phyloP scores from a whole-genome alignment of 352 stramenopile species.

The Phytophthora syringae region DNA sequence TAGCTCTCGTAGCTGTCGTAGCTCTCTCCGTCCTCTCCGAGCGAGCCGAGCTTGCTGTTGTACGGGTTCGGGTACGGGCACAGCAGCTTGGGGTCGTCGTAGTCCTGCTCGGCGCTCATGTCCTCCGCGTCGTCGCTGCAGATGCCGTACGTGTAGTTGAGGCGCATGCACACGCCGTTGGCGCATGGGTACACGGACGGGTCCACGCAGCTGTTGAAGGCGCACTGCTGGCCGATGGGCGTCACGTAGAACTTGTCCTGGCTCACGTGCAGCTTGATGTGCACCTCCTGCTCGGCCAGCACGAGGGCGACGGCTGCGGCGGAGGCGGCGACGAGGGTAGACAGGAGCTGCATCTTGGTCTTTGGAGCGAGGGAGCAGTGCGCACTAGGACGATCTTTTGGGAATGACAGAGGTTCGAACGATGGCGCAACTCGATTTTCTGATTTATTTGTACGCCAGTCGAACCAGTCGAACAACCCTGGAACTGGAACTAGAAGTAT shows the following conservation, averaged over 20 bases:
- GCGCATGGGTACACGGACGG: conserved; percentile 63
- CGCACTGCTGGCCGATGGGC: conserved; percentile 59
- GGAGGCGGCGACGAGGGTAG: conserved; percentile 17
- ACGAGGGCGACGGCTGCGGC: conserved; percentile 24
- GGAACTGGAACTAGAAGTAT: no score
- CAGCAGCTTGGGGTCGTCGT: conserved; percentile 40
- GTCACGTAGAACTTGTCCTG: conserved; percentile 65
- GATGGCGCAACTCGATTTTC: no score
- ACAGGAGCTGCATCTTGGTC: conserved; percentile 38
- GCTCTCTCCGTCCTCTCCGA: conserved; percentile 18
- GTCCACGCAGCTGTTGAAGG: conserved; percentile 63
- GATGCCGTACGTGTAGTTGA: conserved; percentile 62
- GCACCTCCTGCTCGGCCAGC: conserved; percentile 37
- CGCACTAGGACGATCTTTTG: background rate
- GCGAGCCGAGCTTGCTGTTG: conserved; percentile 37
- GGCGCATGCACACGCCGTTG: conserved; percentile 53
- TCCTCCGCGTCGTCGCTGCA: conserved; percentile 39
- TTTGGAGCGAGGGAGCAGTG: background rate
- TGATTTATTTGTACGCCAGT: background rate
- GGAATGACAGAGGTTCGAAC: no score
- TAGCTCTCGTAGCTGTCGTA: no score
- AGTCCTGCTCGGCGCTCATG: conserved; percentile 24
- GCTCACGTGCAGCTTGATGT: conserved; percentile 45
- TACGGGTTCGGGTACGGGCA: conserved; percentile 53
- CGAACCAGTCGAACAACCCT: no score